Conservation (phyloP, 140 eudicot genomes). For the Ambrosia hybrid region DNA sequence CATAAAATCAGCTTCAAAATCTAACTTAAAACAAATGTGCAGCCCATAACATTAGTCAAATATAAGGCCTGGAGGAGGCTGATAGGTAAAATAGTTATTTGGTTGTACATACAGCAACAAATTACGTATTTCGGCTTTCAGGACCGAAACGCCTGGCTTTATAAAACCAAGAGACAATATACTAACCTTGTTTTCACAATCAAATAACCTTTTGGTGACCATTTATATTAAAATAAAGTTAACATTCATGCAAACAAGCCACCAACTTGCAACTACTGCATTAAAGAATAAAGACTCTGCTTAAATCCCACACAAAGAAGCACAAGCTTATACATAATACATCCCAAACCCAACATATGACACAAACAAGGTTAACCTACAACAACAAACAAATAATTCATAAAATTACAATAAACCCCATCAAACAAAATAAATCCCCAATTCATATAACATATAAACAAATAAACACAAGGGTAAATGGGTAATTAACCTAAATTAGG, state of each 20-base stretch:
- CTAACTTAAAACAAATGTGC: neutral
- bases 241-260: neutral
- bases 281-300: neutral
- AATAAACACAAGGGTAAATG: neutral
- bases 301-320: neutral
- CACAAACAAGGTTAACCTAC: neutral
- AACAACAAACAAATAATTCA: constrained; percentile 3
- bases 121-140: no score
- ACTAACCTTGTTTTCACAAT: neutral
- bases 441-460: neutral
- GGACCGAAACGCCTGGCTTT: no score
- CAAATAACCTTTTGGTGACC: neutral
- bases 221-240: neutral
- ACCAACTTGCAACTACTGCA: neutral
- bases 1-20: constrained; percentile 2
- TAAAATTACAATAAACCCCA: neutral
- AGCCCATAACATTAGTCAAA: neutral
- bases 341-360: neutral
- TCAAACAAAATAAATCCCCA: constrained; percentile 22
- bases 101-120: no score
- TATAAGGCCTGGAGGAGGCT: no score
- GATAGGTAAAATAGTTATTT: no score
- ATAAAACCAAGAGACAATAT: no score
- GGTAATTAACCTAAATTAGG: constrained; percentile 11
- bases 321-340: neutral